Conservation (phyloP, 306 rosid species). For the Casuarina glauca region DNA sequence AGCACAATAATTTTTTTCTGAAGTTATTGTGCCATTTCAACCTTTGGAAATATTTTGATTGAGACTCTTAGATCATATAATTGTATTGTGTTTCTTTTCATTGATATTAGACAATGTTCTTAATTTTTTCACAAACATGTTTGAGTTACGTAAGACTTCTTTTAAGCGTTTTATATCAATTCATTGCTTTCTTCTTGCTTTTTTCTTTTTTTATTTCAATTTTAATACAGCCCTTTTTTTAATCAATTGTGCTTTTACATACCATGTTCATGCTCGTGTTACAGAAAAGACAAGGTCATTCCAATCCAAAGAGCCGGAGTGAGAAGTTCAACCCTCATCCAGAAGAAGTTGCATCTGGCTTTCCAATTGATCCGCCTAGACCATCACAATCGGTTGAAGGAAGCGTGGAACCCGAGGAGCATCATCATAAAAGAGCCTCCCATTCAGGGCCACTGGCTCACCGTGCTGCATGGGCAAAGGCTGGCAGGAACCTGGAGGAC, state of each 20-base stretch:
- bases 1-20: background rate
- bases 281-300: conserved; percentile 88
- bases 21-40: conserved; percentile 11
- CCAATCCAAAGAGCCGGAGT: conserved; percentile 80
- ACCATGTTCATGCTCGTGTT: background rate
- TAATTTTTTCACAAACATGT: background rate
- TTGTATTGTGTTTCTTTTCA: background rate
- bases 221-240: background rate
- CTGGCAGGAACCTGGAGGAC: conserved; percentile 73
- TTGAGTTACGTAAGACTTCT: background rate
- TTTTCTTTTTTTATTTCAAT: background rate
- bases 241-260: background rate
- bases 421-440: conserved; percentile 88
- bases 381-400: conserved; percentile 76
- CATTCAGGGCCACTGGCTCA: conserved; percentile 97
- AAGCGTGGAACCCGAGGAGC: conserved; percentile 46
- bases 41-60: conserved; percentile 5
- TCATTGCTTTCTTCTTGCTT: background rate
- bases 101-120: background rate
- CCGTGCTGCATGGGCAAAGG: conserved; percentile 86
- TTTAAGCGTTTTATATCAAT: background rate
- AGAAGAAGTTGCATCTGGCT: conserved; percentile 95
- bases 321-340: conserved; percentile 97
- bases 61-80: background rate
- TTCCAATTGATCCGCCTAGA: conserved; percentile 99